Evolutionary conservation across 306 rosid genomes (phyloP), one percentile per base, ranked within the genome.

Genomic region (Trichosanthes cucumerina): DNA sequence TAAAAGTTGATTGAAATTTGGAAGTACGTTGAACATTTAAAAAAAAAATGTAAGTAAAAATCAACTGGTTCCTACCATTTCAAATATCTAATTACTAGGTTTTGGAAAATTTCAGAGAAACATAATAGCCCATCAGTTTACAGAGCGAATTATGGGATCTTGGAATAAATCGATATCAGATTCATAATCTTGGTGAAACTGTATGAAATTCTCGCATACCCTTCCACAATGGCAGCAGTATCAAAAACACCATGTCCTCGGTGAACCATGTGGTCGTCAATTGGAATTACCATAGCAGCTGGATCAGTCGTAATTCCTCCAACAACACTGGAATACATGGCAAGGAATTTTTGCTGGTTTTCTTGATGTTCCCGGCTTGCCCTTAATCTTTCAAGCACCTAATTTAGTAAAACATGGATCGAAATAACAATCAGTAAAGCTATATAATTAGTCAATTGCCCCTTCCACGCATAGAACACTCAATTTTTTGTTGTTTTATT

Each of bases 201-300:
- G 49, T 44, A 24, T 19, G 24, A 53, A 46, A 79, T 39, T 84
- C 78, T 77, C 50, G 90, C 96, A 83, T 64, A 90, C 98, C 98
- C 98, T 3, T 94, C 90, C 76, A 80, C 75, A 47, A 94, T 90
- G 82, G 96, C 91, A 39, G 97, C 98, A 21, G 98, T 94, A 69
- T 94, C 97, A 21, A 94, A 94, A 83, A 94, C 97, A 79, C 94
- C 97, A 33, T 94, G 98, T 65, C 98, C 98, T 62, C 98, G 84
- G 28, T 94, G 98, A 79, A 94, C 95, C 97, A 94, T 89, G 87
- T 94, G 98, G 78, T 94, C 98, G 81, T 92, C 98, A 84, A 92
- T 81, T 31, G 98, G 95, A 76, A 94, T 86, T 65, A 91, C 90
- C 98, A 94, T 94, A 33, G 88, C 93, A 74, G 91, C 87, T 62